These are phyloP conservation scores for Hanseniaspora clermontiae DNA, from an alignment of 805 yeast genomes.

Conservation along the genomic window DNA sequence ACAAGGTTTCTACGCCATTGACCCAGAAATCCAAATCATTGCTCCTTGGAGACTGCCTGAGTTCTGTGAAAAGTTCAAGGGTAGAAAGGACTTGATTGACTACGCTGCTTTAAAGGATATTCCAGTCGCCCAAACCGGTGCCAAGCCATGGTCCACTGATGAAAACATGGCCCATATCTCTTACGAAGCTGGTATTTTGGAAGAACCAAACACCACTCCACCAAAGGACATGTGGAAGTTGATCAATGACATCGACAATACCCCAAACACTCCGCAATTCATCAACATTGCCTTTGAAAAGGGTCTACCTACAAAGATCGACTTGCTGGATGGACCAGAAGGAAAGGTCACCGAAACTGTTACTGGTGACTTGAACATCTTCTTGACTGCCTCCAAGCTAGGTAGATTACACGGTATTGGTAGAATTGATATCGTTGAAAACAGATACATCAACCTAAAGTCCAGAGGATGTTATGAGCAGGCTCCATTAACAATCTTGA, in stretches of 20 bases:
- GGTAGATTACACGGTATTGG: conserved; percentile 99
- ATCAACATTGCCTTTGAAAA: conserved; percentile 67
- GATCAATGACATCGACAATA: conserved; percentile 89
- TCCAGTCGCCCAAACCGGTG: conserved; percentile 92
- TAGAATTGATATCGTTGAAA: conserved; percentile 96
- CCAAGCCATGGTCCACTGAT: conserved; percentile 99
- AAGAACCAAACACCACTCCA: conserved; percentile 96
- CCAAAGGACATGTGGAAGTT: conserved; percentile 99
- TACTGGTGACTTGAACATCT: conserved; percentile 83
- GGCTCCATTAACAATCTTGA: conserved; percentile 90
- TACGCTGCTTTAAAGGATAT: conserved; percentile 87
- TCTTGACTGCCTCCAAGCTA: conserved; percentile 81
- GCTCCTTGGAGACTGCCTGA: conserved; percentile 99
- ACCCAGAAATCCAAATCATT: conserved; percentile 91
- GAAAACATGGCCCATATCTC: conserved; percentile 99
- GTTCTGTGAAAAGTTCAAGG: conserved; percentile 91
- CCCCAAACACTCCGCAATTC: conserved; percentile 87
- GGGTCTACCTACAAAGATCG: conserved; percentile 77
- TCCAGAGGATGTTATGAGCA: conserved; percentile 99
- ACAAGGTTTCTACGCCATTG: conserved; percentile 89
- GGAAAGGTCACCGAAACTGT: conserved; percentile 33
- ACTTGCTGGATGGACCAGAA: conserved; percentile 42
- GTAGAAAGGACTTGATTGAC: conserved; percentile 89
- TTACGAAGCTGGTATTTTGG: conserved; percentile 97
- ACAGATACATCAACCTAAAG: conserved; percentile 96